Percentiles rank a stretch among this genome's conserved stretches.
Conservation (phyloP, 164 flowering plant genomes). For the Platanus orientalis region DNA sequence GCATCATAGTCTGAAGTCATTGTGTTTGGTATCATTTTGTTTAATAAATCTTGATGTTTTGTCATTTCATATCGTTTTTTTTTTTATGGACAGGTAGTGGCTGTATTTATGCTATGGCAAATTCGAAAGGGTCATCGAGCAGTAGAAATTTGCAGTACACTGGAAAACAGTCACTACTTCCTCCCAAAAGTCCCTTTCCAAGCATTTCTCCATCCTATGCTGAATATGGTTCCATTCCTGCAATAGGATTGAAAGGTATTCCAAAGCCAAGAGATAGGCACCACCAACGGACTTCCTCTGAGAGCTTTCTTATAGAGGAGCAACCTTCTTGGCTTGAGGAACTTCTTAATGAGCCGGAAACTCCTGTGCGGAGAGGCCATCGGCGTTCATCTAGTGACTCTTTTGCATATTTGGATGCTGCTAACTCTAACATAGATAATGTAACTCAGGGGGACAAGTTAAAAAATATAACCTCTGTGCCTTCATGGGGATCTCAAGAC, state of each 20-base stretch:
- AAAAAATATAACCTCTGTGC: conserved; percentile 30
- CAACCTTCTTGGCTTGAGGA: conserved; percentile 97
- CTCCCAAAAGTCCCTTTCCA: conserved; percentile 86
- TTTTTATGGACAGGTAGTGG: conserved; percentile 22
- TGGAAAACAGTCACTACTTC: conserved; percentile 71
- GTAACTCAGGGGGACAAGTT: conserved; percentile 36
- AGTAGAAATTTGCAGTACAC: conserved; percentile 38
- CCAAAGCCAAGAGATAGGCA: conserved; percentile 50
- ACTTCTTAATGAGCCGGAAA: conserved; percentile 85
- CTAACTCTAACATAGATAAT: conserved; percentile 39
- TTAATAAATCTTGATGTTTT: conserved; percentile 2
- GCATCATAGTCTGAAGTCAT: too few relatives aligned
- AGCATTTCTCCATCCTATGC: conserved; percentile 48
- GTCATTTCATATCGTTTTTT: not conserved
- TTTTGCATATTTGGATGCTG: conserved; percentile 65
- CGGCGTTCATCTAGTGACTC: conserved; percentile 92
- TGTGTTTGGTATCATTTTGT: not conserved
- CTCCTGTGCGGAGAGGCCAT: conserved; percentile 70
- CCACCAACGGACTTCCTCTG: conserved; percentile 85
- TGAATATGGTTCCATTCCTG: conserved; percentile 49
- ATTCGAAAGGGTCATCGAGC: conserved; percentile 48
- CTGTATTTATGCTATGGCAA: conserved; percentile 43
- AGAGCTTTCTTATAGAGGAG: conserved; percentile 70
- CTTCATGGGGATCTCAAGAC: conserved; percentile 57
- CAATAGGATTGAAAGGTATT: conserved; percentile 39